Evolutionary conservation across 352 stramenopile genomes (phyloP).

Genomic region (Globisporangium paroecandrum): DNA sequence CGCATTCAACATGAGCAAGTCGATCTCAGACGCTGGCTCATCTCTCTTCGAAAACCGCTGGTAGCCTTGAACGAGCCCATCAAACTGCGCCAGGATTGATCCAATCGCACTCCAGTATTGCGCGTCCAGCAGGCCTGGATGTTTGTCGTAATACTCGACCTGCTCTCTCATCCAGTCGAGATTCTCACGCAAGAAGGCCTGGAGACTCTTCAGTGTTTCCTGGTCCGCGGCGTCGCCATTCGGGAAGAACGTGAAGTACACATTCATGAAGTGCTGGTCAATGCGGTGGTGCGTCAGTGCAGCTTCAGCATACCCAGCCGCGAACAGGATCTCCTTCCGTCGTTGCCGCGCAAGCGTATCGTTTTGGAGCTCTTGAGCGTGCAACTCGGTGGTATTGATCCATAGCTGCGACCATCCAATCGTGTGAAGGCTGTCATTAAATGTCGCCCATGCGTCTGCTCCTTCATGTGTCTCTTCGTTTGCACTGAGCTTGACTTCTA

Average conservation of each 20-base stretch:
- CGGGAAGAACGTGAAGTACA: constrained; percentile 46
- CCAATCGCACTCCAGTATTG: constrained; percentile 38
- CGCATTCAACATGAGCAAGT: constrained; percentile 55
- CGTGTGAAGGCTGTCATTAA: constrained; percentile 47
- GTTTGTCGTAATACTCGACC: constrained; percentile 21
- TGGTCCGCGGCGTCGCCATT: constrained; percentile 29
- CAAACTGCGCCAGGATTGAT: constrained; percentile 42
- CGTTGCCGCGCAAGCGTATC: constrained; percentile 3
- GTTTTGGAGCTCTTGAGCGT: constrained; percentile 21
- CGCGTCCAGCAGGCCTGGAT: constrained; percentile 18
- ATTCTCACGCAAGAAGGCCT: constrained; percentile 41
- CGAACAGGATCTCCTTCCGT: constrained; percentile 40
- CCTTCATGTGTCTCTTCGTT: background rate
- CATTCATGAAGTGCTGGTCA: constrained; percentile 58
- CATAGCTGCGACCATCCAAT: constrained; percentile 59
- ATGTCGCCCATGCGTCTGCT: constrained; percentile 36
- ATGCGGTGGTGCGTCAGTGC: constrained; percentile 62
- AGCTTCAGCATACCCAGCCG: constrained; percentile 55
- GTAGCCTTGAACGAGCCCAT: constrained; percentile 49
- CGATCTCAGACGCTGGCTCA: constrained; percentile 25
- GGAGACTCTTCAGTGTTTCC: constrained; percentile 24
- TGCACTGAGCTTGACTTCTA: constrained; percentile 11
- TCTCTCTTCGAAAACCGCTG: constrained; percentile 20
- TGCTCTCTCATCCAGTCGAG: constrained; percentile 45
- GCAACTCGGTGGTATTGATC: constrained; percentile 34